Percentiles rank a stretch among this genome's conserved stretches.
These are phyloP conservation scores for Pichia sp. DNA, from an alignment of 1,139 yeast genomes.

Conservation along the genomic window DNA sequence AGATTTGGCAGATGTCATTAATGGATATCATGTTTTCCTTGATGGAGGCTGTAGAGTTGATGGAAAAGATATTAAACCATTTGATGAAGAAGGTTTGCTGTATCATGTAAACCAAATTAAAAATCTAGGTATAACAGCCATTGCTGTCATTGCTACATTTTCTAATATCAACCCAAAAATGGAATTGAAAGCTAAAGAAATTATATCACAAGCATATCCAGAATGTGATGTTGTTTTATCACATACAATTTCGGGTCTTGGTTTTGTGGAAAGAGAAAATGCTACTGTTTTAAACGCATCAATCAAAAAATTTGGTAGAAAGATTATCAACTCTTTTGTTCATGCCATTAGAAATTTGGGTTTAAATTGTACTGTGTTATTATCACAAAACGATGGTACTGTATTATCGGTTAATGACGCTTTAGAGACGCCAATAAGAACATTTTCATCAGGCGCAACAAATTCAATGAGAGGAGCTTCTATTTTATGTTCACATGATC, in stretches of 20 bases:
- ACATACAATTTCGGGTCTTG: conserved; percentile 1
- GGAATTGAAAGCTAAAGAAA: background rate
- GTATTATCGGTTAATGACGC: conserved; percentile 1
- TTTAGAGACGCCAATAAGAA: conserved; percentile 1
- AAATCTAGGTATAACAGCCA: background rate
- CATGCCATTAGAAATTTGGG: background rate
- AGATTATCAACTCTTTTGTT: conserved; percentile 1
- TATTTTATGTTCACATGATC: background rate
- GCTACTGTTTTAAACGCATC: conserved; percentile 6
- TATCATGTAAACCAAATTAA: background rate
- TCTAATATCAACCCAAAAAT: background rate
- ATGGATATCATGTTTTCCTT: background rate
- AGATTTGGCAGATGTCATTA: background rate
- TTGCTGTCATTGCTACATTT: conserved; percentile 1
- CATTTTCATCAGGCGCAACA: conserved; percentile 5
- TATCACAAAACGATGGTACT: conserved; percentile 5
- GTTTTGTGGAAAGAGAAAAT: conserved; percentile 1
- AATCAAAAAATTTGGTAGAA: background rate
- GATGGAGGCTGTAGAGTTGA: conserved; percentile 4
- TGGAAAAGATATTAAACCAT: background rate
- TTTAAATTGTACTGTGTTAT: background rate
- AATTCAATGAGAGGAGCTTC: conserved; percentile 6
- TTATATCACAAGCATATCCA: background rate
- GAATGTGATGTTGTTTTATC: conserved; percentile 1
- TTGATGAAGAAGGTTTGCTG: background rate